A percentile compares a stretch with the other conserved stretches of the same genome.
phyloP scores from a whole-genome alignment of 2,329 filamentous ascomycete genomes.

The Phialophora chinensis region DNA sequence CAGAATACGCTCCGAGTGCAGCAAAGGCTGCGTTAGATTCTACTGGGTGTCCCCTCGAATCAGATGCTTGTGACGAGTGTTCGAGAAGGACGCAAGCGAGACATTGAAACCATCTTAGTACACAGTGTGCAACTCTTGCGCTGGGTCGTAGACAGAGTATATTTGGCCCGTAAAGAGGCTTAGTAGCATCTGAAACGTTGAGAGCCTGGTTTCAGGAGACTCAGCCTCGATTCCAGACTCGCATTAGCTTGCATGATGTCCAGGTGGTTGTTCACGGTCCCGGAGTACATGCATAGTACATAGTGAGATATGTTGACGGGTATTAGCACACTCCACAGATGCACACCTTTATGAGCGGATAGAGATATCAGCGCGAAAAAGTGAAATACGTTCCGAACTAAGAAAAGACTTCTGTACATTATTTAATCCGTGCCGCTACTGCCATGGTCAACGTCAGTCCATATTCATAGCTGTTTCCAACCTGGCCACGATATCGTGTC shows the following conservation, averaged over 20 bases:
- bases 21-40: background rate
- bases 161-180: background rate
- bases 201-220: background rate
- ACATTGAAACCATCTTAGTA: background rate
- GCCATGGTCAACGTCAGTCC: background rate
- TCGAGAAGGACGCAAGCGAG: background rate
- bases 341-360: background rate
- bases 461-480: background rate
- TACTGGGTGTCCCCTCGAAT: background rate
- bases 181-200: background rate
- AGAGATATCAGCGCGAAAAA: background rate
- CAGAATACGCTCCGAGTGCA: background rate
- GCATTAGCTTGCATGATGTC: background rate
- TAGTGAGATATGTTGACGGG: background rate
- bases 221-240: background rate
- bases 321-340: background rate
- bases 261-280: background rate
- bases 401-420: background rate
- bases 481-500: background rate
- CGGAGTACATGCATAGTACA: too few relatives aligned
- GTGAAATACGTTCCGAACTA: background rate
- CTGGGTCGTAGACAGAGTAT: background rate
- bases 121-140: background rate
- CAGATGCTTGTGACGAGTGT: background rate
- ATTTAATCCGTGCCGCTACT: background rate